Percentiles rank a stretch among this genome's conserved stretches.
These are phyloP conservation scores for Oryza officinalis DNA, from an alignment of 176 grass and related monocot genomes.

Conservation along the genomic window DNA sequence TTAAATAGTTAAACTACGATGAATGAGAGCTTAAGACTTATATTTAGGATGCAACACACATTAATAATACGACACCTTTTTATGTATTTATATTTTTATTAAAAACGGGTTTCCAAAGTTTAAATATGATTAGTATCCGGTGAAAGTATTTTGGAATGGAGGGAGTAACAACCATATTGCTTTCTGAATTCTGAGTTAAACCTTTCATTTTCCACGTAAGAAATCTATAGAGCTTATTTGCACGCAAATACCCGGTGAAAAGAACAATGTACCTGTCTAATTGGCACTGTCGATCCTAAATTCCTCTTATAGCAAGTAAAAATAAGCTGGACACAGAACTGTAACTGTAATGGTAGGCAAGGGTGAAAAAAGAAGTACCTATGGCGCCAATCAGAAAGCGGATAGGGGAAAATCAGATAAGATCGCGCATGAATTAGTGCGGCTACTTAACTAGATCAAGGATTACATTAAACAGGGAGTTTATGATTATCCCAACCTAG, in stretches of 20 bases:
- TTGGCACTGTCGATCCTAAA: not conserved
- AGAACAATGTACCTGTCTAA: not conserved
- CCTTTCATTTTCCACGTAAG: not conserved
- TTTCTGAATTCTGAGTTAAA: not conserved
- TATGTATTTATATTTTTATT: too few species aligned
- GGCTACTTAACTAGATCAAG: not conserved
- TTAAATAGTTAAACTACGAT: too few species aligned
- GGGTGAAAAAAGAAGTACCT: not conserved
- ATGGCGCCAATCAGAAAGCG: not conserved
- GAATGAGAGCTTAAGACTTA: too few species aligned
- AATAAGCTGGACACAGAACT: not conserved
- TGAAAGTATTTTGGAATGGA: too few species aligned
- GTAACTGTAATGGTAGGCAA: not conserved
- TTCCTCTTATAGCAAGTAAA: not conserved
- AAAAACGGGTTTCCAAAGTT: too few species aligned
- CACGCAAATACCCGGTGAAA: not conserved
- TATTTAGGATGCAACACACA: too few species aligned
- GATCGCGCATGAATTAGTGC: too few species aligned
- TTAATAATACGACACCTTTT: too few species aligned
- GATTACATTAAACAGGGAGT: not conserved
- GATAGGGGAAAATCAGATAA: not conserved
- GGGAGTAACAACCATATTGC: too few species aligned
- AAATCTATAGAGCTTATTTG: not conserved
- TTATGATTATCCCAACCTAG: not conserved
- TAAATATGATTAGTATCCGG: too few species aligned